Evolutionary conservation across 2,329 filamentous ascomycete genomes (phyloP), one percentile per base, ranked within the genome.

Genomic region (Chlorencoelia australis): DNA sequence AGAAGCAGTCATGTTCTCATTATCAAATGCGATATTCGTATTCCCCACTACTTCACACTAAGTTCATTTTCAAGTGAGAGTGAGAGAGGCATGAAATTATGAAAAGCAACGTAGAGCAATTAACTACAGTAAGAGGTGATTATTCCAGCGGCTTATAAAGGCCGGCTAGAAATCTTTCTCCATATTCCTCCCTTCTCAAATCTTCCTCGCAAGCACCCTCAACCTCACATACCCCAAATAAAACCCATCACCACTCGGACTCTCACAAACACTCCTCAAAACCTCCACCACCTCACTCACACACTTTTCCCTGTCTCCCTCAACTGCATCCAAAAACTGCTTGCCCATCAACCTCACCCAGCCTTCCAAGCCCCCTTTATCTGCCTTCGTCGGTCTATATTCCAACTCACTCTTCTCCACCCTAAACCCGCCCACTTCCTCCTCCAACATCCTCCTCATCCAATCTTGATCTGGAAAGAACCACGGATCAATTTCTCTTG

Each of bases 391-490:
- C 17, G 77, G 75, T 34, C 80, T 59, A 61, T 77, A 82, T 59
- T 81, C 76, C 14, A 66, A 55, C 61, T 85, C 79, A 0, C 69
- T 56, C 45, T 55, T 62, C 48, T 73, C 67, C 5, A 56, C 50
- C 33, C 47, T 37, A 27, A 47, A 55, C 1, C 47, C 48, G 5
- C 64, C 63, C 32, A 59, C 56, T 15, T 62, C 52, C 42, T 68
- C 59, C 43, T 70, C 62, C 25, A 62, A 52, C 24, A 54, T 44
- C 5, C 16, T 18, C 20, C 47, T 56, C 54, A 73, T 68, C 75
- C 75, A 80, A 0, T 45, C 54, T 49, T 77, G 74, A 44, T 78
- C 75, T 0, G 79, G 76, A 54, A 84, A 85, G 57, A 81, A 84
- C 80, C 80, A 85, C 4, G 80, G 79, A 42, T 70, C 69, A 0